Base-by-base conservation (phyloP, 164 flowering plant species). In the Warburgia ugandensis region DNA sequence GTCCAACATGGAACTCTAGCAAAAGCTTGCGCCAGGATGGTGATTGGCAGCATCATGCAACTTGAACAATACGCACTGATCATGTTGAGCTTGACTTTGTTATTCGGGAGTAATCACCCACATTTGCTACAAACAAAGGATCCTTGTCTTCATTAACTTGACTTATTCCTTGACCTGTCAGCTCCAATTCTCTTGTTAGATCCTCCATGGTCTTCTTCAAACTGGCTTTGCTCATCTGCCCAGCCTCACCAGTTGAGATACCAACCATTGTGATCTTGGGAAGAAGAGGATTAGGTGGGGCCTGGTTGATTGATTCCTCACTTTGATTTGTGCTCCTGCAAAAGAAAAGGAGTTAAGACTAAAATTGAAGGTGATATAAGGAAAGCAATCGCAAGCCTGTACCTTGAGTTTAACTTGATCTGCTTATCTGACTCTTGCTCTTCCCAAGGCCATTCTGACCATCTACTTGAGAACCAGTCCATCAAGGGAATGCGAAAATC, bases 181-280 rank as follows among this genome's bases (percentile, higher is more conserved):
- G 76, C 64, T 92, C 95, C 55, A 92, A 56, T 52, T 86, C 94
- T 47, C 51, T 64, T 4, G 86, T 79, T 23, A 92, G 65, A 60
- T 86, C 81, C 27, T 85, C 89, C 87, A 92, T 77, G 9, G 80
- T 88, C 69, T 86, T 80, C 63, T 82, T 88, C 45, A 92, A 60
- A 48, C 55, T 73, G 50, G 81, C 69, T 65, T 75, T 84, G 69
- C 75, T 86, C 85, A 77, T 69, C 57, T 73, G 80, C 32, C 84
- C 92, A 9, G 81, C 68, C 53, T 81, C 91, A 10, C 79, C 72
- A 0, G 81, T 76, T 29, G 98, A 77, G 46, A 92, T 72, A 9
- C 99, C 99, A 28, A 92, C 87, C 96, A 92, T 92, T 12, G 99
- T 92, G 10, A 92, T 74, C 69, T 76, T 85, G 14, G 95, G 99